phyloP scores from a whole-genome alignment of 78 protist genomes.

The Dictyostelium intermedium region DNA sequence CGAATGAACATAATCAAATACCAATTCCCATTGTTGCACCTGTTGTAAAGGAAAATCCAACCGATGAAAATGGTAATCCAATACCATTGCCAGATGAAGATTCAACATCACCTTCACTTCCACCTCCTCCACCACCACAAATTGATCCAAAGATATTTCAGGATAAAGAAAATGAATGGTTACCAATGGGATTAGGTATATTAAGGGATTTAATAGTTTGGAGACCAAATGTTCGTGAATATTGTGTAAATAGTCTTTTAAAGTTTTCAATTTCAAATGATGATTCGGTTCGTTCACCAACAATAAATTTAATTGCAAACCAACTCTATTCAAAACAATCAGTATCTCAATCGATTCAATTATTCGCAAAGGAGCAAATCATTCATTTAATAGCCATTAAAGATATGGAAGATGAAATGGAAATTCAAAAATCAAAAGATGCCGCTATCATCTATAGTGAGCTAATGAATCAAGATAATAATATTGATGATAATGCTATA shows the following conservation, averaged over 20 bases:
- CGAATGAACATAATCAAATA: slow-evolving; percentile 20
- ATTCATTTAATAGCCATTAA: neutral
- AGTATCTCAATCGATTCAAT: neutral
- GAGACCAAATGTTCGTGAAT: slow-evolving; percentile 29
- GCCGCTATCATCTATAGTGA: neutral
- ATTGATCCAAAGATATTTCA: neutral
- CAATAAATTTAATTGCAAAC: slow-evolving; percentile 11
- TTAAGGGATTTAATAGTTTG: slow-evolving; percentile 20
- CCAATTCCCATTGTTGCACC: neutral
- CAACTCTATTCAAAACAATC: slow-evolving; percentile 4
- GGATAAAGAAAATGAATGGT: neutral
- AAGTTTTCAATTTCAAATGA: neutral
- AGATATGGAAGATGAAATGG: slow-evolving; percentile 6
- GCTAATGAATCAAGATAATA: slow-evolving; percentile 6
- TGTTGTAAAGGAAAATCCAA: neutral
- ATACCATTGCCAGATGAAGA: neutral
- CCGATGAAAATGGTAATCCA: neutral
- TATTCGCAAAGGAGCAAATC: slow-evolving; percentile 39
- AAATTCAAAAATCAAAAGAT: slow-evolving; percentile 12
- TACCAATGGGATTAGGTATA: slow-evolving; percentile 10
- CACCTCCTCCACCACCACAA: neutral
- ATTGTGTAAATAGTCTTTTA: slow-evolving; percentile 35
- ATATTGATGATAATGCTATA: neutral
- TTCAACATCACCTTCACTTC: neutral
- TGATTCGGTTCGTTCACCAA: slow-evolving; percentile 7